A percentile compares a stretch with the other conserved stretches of the same genome.
These are phyloP conservation scores for Arachnopeziza araneosa DNA, from an alignment of 2,329 filamentous ascomycete species.

Conservation along the genomic window DNA sequence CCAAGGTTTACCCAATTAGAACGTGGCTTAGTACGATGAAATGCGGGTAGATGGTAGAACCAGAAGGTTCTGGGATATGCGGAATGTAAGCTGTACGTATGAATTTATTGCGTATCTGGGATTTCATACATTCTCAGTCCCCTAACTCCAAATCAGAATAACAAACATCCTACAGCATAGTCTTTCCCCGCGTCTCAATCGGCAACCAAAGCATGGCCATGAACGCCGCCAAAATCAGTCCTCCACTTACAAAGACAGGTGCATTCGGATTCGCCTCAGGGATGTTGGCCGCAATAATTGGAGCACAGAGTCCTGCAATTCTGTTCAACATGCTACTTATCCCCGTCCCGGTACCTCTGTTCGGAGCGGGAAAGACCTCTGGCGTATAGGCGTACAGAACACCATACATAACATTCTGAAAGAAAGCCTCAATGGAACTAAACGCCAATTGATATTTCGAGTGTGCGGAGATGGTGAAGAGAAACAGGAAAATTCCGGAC, in stretches of 20 bases:
- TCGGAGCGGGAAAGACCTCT: constrained; percentile 68
- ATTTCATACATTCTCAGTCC: too few relatives aligned
- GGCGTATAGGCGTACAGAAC: constrained; percentile 73
- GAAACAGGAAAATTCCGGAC: constrained; percentile 64
- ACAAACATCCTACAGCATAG: constrained; percentile 41
- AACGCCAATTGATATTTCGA: constrained; percentile 57
- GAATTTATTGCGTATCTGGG: too few relatives aligned
- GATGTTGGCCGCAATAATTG: constrained; percentile 56
- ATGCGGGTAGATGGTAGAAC: too few relatives aligned
- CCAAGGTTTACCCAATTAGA: too few relatives aligned
- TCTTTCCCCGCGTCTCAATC: constrained; percentile 56
- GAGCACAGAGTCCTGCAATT: constrained; percentile 60
- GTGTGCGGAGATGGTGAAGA: constrained; percentile 55
- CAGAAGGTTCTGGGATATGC: too few relatives aligned
- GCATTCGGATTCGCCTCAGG: constrained; percentile 40
- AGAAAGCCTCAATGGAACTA: constrained; percentile 63
- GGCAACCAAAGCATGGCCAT: constrained; percentile 55
- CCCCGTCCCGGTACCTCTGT: constrained; percentile 66
- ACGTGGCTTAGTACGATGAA: too few relatives aligned
- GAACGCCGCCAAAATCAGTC: constrained; percentile 53
- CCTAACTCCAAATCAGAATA: too few relatives aligned
- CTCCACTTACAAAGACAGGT: constrained; percentile 53
- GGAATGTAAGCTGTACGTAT: too few relatives aligned
- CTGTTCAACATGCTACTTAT: constrained; percentile 68
- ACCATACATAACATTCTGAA: constrained; percentile 73